Conservation (phyloP, 2,329 filamentous ascomycete species). For the Dothidotthia symphoricarpi region DNA sequence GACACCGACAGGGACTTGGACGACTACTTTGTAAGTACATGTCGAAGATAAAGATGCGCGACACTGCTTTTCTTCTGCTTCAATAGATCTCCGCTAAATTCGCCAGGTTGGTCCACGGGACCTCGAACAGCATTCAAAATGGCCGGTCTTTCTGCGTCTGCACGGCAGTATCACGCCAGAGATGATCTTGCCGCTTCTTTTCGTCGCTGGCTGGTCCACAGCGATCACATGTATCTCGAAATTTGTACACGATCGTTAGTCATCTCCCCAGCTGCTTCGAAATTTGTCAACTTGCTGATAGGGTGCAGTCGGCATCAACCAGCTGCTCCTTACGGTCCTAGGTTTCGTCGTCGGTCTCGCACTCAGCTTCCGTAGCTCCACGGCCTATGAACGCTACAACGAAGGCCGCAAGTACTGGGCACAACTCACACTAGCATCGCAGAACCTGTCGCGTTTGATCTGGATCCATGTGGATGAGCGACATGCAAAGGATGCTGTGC, state of each 20-base stretch:
- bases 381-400: constrained; percentile 68
- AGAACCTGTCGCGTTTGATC: constrained; percentile 68
- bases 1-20: constrained; percentile 46
- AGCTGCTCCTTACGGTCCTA: constrained; percentile 68
- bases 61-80: too few relatives aligned
- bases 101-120: constrained; percentile 59
- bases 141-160: constrained; percentile 70
- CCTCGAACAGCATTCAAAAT: constrained; percentile 70
- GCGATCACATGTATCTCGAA: constrained; percentile 55
- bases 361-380: constrained; percentile 71
- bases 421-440: constrained; percentile 54
- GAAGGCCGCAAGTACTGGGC: constrained; percentile 64
- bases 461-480: constrained; percentile 75
- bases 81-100: too few relatives aligned
- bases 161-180: constrained; percentile 72
- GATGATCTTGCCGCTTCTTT: constrained; percentile 66
- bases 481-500: constrained; percentile 43
- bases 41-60: too few relatives aligned
- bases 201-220: constrained; percentile 65
- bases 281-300: constrained; percentile 1
- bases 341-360: constrained; percentile 78
- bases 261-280: not conserved
- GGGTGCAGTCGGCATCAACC: constrained; percentile 56
- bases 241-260: constrained; percentile 41
- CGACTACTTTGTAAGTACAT: constrained; percentile 57